phyloP scores from a whole-genome alignment of 768 basidiomycete species.

The Dentipellis sp. region DNA sequence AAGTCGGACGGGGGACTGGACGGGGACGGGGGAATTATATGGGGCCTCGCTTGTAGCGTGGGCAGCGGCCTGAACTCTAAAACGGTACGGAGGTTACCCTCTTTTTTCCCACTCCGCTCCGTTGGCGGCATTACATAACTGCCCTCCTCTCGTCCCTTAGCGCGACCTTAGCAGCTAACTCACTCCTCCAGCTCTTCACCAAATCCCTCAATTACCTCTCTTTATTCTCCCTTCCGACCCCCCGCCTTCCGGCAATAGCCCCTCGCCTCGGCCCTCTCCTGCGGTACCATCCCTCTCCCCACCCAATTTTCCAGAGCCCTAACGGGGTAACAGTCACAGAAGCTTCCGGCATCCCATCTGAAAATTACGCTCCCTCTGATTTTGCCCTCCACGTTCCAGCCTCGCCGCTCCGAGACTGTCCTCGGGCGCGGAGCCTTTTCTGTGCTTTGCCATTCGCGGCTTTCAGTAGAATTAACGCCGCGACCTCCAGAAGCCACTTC shows the following conservation, averaged over 20 bases:
- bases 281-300: background rate
- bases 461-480: no score
- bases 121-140: background rate
- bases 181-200: background rate
- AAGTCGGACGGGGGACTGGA: background rate
- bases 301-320: background rate
- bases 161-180: no score
- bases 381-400: no score
- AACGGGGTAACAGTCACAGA: background rate
- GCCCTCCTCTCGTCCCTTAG: background rate
- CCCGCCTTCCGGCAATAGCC: background rate
- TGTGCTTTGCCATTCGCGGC: no score
- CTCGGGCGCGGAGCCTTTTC: no score
- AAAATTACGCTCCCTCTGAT: no score
- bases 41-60: conserved; percentile 4
- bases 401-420: no score
- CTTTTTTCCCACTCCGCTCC: background rate
- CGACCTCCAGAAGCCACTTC: no score
- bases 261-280: background rate
- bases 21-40: conserved; percentile 1
- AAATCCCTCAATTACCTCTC: background rate
- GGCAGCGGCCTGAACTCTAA: conserved; percentile 4
- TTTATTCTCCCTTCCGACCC: background rate
- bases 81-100: conserved; percentile 1
- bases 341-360: background rate